A percentile compares a stretch with the other conserved stretches of the same genome.
phyloP scores from a whole-genome alignment of 2,329 filamentous ascomycete species.

The Ramularia endophylla region DNA sequence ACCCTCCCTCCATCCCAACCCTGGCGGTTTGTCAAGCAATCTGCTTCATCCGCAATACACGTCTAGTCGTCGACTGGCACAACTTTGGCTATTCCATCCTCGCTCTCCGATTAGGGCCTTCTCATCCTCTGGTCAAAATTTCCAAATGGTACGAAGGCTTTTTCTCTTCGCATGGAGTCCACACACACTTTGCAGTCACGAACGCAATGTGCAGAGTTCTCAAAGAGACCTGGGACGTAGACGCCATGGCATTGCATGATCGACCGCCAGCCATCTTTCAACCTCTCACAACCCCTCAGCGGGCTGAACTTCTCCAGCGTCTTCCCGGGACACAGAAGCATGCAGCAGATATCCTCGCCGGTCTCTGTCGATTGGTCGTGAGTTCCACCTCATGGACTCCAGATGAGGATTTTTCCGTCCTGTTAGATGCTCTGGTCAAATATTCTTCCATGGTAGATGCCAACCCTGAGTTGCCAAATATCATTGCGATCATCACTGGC shows the following conservation, averaged over 20 bases:
- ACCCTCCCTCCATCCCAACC: constrained; percentile 91
- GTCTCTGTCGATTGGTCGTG: constrained; percentile 63
- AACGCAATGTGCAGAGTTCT: constrained; percentile 78
- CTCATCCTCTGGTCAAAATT: constrained; percentile 69
- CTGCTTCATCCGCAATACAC: constrained; percentile 70
- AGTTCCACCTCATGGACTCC: constrained; percentile 97
- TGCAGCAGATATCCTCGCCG: constrained; percentile 40
- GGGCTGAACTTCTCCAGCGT: constrained; percentile 55
- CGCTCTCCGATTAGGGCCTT: constrained; percentile 55
- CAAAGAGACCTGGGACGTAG: constrained; percentile 58
- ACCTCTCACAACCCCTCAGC: constrained; percentile 51
- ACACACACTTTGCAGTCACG: constrained; percentile 74
- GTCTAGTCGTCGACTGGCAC: constrained; percentile 93
- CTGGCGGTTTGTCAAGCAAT: constrained; percentile 68
- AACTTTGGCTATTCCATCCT: constrained; percentile 98
- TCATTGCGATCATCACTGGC: constrained; percentile 90
- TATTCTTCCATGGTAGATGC: constrained; percentile 53
- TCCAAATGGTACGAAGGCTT: constrained; percentile 71
- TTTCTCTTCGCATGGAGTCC: constrained; percentile 60
- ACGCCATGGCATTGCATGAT: constrained; percentile 69
- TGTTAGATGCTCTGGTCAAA: constrained; percentile 72
- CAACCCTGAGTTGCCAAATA: constrained; percentile 49
- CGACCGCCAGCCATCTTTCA: constrained; percentile 78
- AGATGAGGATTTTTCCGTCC: constrained; percentile 87
- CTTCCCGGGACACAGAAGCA: constrained; percentile 60